Percentiles rank a stretch among this genome's conserved stretches.
Conservation (phyloP, 805 yeast species). For the Cyberlindnera mississippiensis region DNA sequence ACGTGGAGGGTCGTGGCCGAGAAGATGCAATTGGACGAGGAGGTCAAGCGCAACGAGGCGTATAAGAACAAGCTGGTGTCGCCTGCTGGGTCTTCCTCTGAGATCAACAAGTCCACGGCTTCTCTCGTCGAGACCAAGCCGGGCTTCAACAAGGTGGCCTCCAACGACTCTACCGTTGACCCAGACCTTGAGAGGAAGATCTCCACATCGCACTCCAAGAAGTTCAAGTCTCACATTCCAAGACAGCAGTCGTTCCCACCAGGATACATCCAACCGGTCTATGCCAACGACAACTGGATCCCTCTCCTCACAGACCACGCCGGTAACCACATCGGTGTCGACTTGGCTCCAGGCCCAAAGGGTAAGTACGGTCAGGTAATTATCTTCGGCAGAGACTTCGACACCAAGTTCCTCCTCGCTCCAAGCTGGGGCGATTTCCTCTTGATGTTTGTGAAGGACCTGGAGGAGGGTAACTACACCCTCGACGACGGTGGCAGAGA, state of each 20-base stretch:
- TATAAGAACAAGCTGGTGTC: slow-evolving; percentile 21
- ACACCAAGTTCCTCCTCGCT: slow-evolving; percentile 82
- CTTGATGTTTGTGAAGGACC: slow-evolving; percentile 76
- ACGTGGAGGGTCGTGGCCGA: slow-evolving; percentile 78
- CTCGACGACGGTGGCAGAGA: slow-evolving; percentile 56
- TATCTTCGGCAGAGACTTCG: slow-evolving; percentile 90
- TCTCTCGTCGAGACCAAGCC: slow-evolving; percentile 28
- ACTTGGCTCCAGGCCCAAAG: slow-evolving; percentile 72
- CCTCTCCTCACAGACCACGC: slow-evolving; percentile 84
- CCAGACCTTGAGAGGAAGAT: slow-evolving; percentile 24
- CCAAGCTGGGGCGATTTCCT: slow-evolving; percentile 87
- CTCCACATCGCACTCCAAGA: slow-evolving; percentile 22
- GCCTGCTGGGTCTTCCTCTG: slow-evolving; percentile 26
- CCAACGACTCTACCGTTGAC: slow-evolving; percentile 12
- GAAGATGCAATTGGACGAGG: slow-evolving; percentile 30
- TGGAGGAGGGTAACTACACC: slow-evolving; percentile 78
- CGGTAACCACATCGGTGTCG: slow-evolving; percentile 91
- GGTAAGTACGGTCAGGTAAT: slow-evolving; percentile 92
- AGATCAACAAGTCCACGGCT: slow-evolving; percentile 16
- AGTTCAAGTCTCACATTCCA: slow-evolving; percentile 41
- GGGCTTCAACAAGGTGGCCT: slow-evolving; percentile 22
- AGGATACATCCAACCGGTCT: slow-evolving; percentile 63
- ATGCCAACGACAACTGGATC: slow-evolving; percentile 90
- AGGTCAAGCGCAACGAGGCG: slow-evolving; percentile 23
- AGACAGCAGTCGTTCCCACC: slow-evolving; percentile 74